Evolutionary conservation across 1,284 basidiomycete genomes (phyloP), one percentile per base, ranked within the genome.

Genomic region (Laetiporus sulphureus): DNA sequence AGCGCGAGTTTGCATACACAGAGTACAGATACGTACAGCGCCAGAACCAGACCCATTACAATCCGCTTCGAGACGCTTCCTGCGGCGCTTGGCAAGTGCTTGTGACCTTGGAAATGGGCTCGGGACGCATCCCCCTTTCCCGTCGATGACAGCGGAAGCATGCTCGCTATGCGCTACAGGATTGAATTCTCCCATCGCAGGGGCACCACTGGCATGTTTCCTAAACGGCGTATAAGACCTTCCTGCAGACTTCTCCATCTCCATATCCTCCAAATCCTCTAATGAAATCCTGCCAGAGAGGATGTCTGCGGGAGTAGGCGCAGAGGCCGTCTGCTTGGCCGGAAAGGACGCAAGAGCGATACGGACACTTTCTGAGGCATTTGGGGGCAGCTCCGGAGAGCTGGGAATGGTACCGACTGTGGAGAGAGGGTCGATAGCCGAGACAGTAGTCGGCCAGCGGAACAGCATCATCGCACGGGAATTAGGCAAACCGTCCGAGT

Each of bases 351-450:
- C 55, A 21, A 60, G 52, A 0, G 57, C 57, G 29, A 57, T 58
- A 11, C 60, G 58, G 10, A 52, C 49, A 27, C 56, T 60, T 16
- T 53, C 55, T 1, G 57, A 53, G 13, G 52, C 53, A 29, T 56
- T 40, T 1, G 45, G 40, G 11, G 54, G 48, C 7, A 49, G 23
- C 13, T 37, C 25, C 20, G 32, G 39, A 11, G 41, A 25, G 19
- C 42, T 27, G 32, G 63, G 62, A 1, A 68, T 59, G 11, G 75
- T 73, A 40, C 71, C 80, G 56, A 87, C 69, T 8, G 81, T 87
- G 18, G 80, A 83, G 54, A 81, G 64, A 35, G 84, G 84, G 47
- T 87, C 73, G 61, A 88, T 80, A n/a, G 82, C 72, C 18, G 76
- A 75, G 32, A 83, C 56, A 10, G 62, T 69, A 34, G 71, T 65